Percentiles rank a stretch among this genome's conserved stretches.
These are phyloP conservation scores for Canavalia gladiata DNA, from an alignment of 306 rosid genomes.

Conservation along the genomic window DNA sequence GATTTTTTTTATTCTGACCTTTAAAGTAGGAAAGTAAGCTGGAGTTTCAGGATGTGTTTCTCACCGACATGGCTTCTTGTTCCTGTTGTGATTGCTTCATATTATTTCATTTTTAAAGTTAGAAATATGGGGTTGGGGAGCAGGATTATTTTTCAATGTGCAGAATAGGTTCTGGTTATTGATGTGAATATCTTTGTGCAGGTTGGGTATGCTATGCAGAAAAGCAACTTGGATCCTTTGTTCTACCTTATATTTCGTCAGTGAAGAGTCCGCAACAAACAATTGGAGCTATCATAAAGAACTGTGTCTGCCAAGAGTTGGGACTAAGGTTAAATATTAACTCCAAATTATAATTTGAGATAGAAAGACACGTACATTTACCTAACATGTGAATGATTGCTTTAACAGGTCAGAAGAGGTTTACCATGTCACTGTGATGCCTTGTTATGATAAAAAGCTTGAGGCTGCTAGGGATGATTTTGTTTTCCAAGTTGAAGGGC, in stretches of 20 bases:
- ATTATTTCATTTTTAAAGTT: background rate
- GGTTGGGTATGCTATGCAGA: slow-evolving; percentile 99
- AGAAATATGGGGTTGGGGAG: slow-evolving; percentile 4
- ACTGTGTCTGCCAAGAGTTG: slow-evolving; percentile 68
- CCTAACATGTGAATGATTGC: slow-evolving; percentile 20
- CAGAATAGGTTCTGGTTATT: slow-evolving; percentile 17
- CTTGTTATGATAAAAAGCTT: slow-evolving; percentile 97
- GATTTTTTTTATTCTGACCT: background rate
- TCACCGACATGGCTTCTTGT: slow-evolving; percentile 5
- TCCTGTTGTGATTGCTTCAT: background rate
- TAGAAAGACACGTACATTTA: background rate
- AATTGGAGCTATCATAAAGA: slow-evolving; percentile 82
- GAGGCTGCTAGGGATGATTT: slow-evolving; percentile 97
- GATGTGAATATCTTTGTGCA: slow-evolving; percentile 48
- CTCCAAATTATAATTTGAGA: slow-evolving; percentile 33
- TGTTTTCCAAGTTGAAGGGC: slow-evolving; percentile 63
- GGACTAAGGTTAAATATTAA: slow-evolving; percentile 71
- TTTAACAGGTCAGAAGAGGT: slow-evolving; percentile 80
- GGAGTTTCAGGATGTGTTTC: background rate
- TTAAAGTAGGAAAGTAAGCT: slow-evolving; percentile 27
- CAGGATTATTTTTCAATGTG: slow-evolving; percentile 40
- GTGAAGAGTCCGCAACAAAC: slow-evolving; percentile 97
- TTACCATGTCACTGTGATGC: slow-evolving; percentile 97
- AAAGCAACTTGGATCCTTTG: slow-evolving; percentile 89
- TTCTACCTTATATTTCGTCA: slow-evolving; percentile 84